Conservation (phyloP, 2,329 filamentous ascomycete genomes). For the Diatrype stigma region DNA sequence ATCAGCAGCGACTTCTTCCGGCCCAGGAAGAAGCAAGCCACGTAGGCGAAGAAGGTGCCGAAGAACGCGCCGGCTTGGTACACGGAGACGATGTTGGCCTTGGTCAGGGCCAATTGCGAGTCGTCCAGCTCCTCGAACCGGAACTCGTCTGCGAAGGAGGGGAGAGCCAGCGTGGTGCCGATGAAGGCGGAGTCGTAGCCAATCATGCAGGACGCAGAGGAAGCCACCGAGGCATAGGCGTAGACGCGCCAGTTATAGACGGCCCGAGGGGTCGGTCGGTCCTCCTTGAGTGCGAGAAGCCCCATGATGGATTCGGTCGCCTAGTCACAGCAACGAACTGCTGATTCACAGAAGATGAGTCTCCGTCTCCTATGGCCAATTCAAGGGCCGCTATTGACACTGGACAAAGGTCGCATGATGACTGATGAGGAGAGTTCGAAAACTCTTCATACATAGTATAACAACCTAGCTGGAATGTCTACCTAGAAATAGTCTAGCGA, state of each 20-base stretch:
- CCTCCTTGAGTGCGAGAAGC: slow-evolving; percentile 49
- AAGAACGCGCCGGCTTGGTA: slow-evolving; percentile 85
- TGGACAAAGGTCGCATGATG: too few species aligned
- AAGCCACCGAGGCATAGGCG: slow-evolving; percentile 48
- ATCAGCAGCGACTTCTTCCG: slow-evolving; percentile 60
- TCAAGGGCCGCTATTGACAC: too few species aligned
- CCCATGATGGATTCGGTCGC: slow-evolving; percentile 29
- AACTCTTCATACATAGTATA: too few species aligned
- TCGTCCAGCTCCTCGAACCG: slow-evolving; percentile 48
- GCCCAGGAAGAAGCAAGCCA: slow-evolving; percentile 62
- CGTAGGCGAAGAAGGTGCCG: slow-evolving; percentile 67
- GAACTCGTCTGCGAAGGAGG: slow-evolving; percentile 68
- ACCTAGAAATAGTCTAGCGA: too few species aligned
- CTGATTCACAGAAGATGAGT: too few species aligned
- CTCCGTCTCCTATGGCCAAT: too few species aligned
- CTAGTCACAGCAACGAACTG: background rate
- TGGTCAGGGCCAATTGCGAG: slow-evolving; percentile 52
- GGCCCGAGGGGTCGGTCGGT: slow-evolving; percentile 51
- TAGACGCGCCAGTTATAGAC: slow-evolving; percentile 62
- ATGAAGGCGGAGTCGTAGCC: slow-evolving; percentile 73
- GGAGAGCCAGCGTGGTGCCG: slow-evolving; percentile 67
- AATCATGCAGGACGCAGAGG: slow-evolving; percentile 54
- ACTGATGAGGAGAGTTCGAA: too few species aligned
- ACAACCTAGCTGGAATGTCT: too few species aligned
- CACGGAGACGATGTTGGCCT: slow-evolving; percentile 73